Evolutionary conservation across 495 filamentous ascomycete species (phyloP), one percentile per base, ranked within the genome.

Genomic region (Lineolata rhizophorae): DNA sequence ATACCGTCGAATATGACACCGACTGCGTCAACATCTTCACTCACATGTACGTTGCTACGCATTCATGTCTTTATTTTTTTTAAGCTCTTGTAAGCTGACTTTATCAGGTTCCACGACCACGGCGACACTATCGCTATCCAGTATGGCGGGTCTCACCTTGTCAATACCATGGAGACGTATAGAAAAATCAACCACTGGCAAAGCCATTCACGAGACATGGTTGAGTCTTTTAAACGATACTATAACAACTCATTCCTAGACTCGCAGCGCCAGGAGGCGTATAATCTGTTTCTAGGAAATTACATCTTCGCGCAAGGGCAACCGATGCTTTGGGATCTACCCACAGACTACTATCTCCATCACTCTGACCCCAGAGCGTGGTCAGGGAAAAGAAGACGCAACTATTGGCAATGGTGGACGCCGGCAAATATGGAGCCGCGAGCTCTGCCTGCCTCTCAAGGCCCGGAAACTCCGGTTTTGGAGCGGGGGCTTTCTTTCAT

Each of bases 221-320:
- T 97, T 6, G 87, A 97, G 52, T 91, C 80, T 50, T 94, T 97
- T 60, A 97, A 95, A 49, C 71, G 87, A 19, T 97, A 95, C 55
- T 97, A 97, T 55, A 91, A 95, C 51, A 97, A 97, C 50, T 93
- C 84, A 0, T 97, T 97, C 53, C 62, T 95, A 5, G 87, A 97
- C 50, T 77, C 77, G 13, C 87, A 95, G 47, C 70, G 87, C 26
- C 87, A 97, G 54, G 87, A 97, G 48, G 87, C 90, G 0, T 95
- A 95, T 49, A 97, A 97, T 37, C 67, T 97, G 14, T 97, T 97
- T 43, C 70, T 97, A 10, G 87, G 87, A 4, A 94, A 95, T 45
- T 97, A 95, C 52, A 87, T 80, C 27, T 95, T 76, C 44, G 56
- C 67, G 8, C 77, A 87, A 44, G 87, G 83, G 1, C 74, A 90